Evolutionary conservation across 176 grass and related monocot species (phyloP).

Genomic region (Rhynchospora tenuis): DNA sequence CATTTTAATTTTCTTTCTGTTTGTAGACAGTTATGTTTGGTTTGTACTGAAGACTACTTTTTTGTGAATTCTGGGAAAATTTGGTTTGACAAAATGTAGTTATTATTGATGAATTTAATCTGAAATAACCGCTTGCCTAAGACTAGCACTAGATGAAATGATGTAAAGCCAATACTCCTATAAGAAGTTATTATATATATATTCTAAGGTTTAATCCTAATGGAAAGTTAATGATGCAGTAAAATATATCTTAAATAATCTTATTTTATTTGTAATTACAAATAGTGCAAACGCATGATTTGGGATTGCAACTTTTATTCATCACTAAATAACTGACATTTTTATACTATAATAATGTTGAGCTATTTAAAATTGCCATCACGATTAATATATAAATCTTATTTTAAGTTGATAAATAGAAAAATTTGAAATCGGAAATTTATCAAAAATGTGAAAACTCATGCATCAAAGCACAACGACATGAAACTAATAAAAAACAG

Average conservation of each 20-base stretch:
- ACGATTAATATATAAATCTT: not conserved
- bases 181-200: not conserved
- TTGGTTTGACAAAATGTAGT: not conserved
- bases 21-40: conserved; percentile 13
- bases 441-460: not conserved
- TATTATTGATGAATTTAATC: not conserved
- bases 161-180: not conserved
- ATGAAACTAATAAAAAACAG: conserved; percentile 15
- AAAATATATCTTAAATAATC: not conserved
- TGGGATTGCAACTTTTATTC: not conserved
- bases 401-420: not conserved
- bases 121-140: not conserved
- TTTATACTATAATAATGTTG: not conserved
- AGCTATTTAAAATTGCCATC: not conserved
- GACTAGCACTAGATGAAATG: not conserved
- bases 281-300: not conserved
- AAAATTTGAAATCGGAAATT: not conserved
- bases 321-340: not conserved
- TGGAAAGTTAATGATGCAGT: not conserved
- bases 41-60: conserved; percentile 5
- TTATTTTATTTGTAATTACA: not conserved
- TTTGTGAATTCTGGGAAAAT: not conserved
- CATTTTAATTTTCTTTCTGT: not conserved
- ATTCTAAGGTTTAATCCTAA: not conserved
- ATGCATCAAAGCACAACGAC: not conserved